Base-by-base conservation (phyloP, 768 basidiomycete genomes). In the Hygrophorus pudorinus region DNA sequence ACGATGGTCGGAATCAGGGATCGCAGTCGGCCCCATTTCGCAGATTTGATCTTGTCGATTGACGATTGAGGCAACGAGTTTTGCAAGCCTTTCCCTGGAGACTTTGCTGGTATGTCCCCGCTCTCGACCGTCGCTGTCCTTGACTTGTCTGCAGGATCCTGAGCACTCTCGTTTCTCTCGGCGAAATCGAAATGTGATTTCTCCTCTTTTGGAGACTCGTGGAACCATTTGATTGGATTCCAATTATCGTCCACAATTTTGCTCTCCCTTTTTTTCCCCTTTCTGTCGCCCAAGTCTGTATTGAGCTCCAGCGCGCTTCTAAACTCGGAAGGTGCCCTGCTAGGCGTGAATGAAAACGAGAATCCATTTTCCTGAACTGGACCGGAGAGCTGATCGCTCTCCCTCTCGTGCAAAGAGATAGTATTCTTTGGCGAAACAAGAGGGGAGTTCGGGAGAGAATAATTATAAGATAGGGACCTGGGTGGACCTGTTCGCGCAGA, bases 401-500 rank as follows among this genome's bases (percentile, higher is more conserved):
- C 18, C 53, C n/a, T n/a, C n/a, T n/a, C n/a, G n/a, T n/a, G n/a
- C n/a, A n/a, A n/a, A n/a, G n/a, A n/a, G n/a, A n/a, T 59, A 41
- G 53, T 54, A 30, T 57, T 56, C 20, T 55, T 47, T 8, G 53
- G 55, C 2, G 61, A 49, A 35, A 53, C 45, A 34, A 55, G 55
- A 20, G 69, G 62, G 1, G 78, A 71, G 14, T 57, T 61, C 1
- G 76, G 65, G 27, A 72, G 61, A 6, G 76, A 70, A 53, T 80
- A 79, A 21, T 73, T 72, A 55, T 76, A 81, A 2, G 81, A 82
- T 20, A 85, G 64, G 0, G 84, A 82, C 32, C 84, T 72, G 3
- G 84, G 85, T 27, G 83, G 81, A 10, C 84, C 85, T 3, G 83
- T 85, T 41, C 84, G 68, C 39, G 66, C 65, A 5, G 81, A 75